A percentile compares a stretch with the other conserved stretches of the same genome.
Conservation (phyloP, 1,284 basidiomycete species). For the Omphalotus olearius region DNA sequence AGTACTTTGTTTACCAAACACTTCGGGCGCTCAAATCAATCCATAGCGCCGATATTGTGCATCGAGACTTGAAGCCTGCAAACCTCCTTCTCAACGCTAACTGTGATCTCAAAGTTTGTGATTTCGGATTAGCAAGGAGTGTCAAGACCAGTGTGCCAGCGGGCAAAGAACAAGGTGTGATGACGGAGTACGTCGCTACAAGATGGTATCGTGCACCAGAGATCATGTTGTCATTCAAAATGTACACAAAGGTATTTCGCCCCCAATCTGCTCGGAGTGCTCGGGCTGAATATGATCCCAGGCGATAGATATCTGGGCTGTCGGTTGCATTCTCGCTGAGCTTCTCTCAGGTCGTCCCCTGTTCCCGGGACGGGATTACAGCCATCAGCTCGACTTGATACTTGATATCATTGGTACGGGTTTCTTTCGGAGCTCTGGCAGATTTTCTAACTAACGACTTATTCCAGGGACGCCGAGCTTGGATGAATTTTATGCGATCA, state of each 20-base stretch:
- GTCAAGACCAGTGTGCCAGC: constrained; percentile 84
- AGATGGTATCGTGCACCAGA: constrained; percentile 84
- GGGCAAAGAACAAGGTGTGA: constrained; percentile 78
- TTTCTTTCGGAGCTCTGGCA: not conserved
- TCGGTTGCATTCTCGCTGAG: constrained; percentile 88
- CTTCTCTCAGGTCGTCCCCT: constrained; percentile 76
- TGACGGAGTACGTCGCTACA: constrained; percentile 86
- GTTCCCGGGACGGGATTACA: constrained; percentile 87
- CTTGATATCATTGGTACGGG: constrained; percentile 74
- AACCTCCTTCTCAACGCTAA: constrained; percentile 93
- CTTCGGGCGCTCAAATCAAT: constrained; percentile 92
- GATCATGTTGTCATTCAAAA: constrained; percentile 89
- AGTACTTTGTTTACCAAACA: constrained; percentile 90
- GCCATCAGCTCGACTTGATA: constrained; percentile 83
- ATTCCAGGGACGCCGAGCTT: constrained; percentile 68
- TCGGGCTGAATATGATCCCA: constrained; percentile 24
- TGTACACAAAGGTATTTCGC: constrained; percentile 62
- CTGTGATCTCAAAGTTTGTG: constrained; percentile 93
- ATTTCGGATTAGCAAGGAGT: constrained; percentile 88
- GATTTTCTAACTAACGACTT: not conserved
- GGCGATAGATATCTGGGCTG: constrained; percentile 83
- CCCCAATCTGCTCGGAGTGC: constrained; percentile 1
- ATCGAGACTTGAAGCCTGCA: constrained; percentile 94
- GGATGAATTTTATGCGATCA: constrained; percentile 87
- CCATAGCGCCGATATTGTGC: constrained; percentile 92